Evolutionary conservation across 371 early-diverging fungal species (phyloP), one percentile per base, ranked within the genome.

Genomic region (Mucor lusitanicus): DNA sequence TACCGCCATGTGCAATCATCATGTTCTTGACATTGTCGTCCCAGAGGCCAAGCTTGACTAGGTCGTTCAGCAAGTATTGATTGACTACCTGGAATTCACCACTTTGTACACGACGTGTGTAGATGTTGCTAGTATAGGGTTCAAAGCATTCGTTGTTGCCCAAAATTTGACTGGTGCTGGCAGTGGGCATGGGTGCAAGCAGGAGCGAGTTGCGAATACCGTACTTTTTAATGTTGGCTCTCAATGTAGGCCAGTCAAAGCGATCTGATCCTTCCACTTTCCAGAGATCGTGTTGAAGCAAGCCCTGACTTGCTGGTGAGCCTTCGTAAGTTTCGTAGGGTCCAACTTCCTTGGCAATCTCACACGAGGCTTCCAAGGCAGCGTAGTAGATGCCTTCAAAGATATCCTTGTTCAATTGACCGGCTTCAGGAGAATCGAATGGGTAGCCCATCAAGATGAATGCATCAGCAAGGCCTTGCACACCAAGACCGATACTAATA

Each of bases 1-100:
- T 95, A 5, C 99, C 99, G 68, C 93, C 94, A 72, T 96, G 95
- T 0, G 97, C 90, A 80, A 99, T 97, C 63, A 99, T 95, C 57
- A 94, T 87, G 81, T 99, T 98, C 82, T 97, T 97, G 88, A 99
- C 92, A 55, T 88, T 85, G 63, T 99, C 96, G 75, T 92, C 92
- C 99, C 99, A 99, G 54, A 99, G 76, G 32, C 93, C 94, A 46
- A 94, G 81, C 59, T 95, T 94, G 9, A 97, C 93, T 37, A 99
- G 83, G 68, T 99, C 99, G 65, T 93, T 92, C 50, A 99, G 82
- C 76, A 99, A 81, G 86, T 98, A 95, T 27, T 92, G 94, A 84
- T 99, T 99, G 33, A 99, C 99, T 32, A 99, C 91, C 83, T 99
- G 99, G 92, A 99, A 99, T 82, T 99, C 99, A 37, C 99, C 99